Evolutionary conservation across 352 stramenopile genomes (phyloP).

Genomic region (Phytophthora sojae): DNA sequence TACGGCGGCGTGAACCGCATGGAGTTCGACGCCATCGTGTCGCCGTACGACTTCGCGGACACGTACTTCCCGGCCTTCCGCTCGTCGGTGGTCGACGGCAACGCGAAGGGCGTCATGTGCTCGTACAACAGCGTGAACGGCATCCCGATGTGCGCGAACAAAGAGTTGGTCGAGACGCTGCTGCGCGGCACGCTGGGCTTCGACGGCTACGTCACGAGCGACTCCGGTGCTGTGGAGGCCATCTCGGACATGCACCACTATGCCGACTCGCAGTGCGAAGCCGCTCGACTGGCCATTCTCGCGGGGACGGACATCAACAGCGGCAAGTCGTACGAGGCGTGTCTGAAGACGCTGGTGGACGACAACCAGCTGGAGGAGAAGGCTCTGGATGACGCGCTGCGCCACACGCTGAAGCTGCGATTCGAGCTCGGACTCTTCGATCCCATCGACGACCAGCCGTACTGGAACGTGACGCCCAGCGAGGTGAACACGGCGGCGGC

Average conservation of each 20-base stretch:
- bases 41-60: constrained; percentile 91
- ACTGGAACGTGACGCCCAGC: constrained; percentile 63
- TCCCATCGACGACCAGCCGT: constrained; percentile 77
- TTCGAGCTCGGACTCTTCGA: constrained; percentile 94
- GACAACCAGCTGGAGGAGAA: constrained; percentile 55
- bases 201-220: constrained; percentile 94
- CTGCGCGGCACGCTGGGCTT: constrained; percentile 87
- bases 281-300: constrained; percentile 55
- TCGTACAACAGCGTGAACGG: constrained; percentile 97
- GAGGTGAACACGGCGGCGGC: constrained; percentile 73
- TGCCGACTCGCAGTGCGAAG: constrained; percentile 63
- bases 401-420: constrained; percentile 78
- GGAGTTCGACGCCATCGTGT: constrained; percentile 91
- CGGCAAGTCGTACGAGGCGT: constrained; percentile 73
- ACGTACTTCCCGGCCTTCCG: constrained; percentile 93
- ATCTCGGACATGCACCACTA: constrained; percentile 83
- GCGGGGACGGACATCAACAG: constrained; percentile 90
- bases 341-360: constrained; percentile 62
- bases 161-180: constrained; percentile 69
- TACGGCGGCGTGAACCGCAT: constrained; percentile 79
- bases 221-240: constrained; percentile 91
- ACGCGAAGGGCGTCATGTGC: constrained; percentile 94
- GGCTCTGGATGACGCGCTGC: constrained; percentile 61
- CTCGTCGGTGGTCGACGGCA: constrained; percentile 79
- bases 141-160: constrained; percentile 93